Percentiles rank a stretch among this genome's conserved stretches.
Conservation (phyloP, 768 basidiomycete species). For the Rhizopogon vesiculosus region DNA sequence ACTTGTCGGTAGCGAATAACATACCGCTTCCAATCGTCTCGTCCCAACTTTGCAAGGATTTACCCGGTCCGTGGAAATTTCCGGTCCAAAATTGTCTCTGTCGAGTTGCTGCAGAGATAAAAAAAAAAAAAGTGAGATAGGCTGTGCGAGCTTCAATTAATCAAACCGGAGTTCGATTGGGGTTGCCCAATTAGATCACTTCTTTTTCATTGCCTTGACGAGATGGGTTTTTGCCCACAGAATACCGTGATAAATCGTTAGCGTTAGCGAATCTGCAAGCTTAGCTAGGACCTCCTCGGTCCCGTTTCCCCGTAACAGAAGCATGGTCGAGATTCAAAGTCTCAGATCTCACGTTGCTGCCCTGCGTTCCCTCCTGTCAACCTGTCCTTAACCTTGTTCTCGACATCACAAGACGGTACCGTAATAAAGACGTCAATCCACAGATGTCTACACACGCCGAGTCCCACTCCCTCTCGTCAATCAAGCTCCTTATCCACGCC, state of each 20-base stretch:
- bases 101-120: background rate
- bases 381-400: constrained; percentile 5
- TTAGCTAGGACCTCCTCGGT: constrained; percentile 7
- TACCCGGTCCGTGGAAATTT: constrained; percentile 5
- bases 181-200: constrained; percentile 5
- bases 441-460: background rate
- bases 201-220: constrained; percentile 5
- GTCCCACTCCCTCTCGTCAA: constrained; percentile 1
- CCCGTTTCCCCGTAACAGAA: constrained; percentile 2
- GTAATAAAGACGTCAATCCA: background rate
- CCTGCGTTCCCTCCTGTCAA: background rate
- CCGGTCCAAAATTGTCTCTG: background rate
- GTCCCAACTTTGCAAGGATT: constrained; percentile 8
- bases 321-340: background rate
- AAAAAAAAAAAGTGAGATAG: background rate
- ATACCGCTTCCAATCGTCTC: no score
- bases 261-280: background rate
- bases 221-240: background rate
- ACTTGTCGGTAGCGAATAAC: constrained; percentile 32
- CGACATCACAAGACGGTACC: constrained; percentile 6
- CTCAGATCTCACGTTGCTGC: constrained; percentile 3
- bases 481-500: background rate
- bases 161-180: constrained; percentile 2
- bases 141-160: constrained; percentile 9
- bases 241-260: no score